These are phyloP conservation scores for Lasiosphaeria hispida DNA, from an alignment of 495 filamentous ascomycete species.

Conservation along the genomic window DNA sequence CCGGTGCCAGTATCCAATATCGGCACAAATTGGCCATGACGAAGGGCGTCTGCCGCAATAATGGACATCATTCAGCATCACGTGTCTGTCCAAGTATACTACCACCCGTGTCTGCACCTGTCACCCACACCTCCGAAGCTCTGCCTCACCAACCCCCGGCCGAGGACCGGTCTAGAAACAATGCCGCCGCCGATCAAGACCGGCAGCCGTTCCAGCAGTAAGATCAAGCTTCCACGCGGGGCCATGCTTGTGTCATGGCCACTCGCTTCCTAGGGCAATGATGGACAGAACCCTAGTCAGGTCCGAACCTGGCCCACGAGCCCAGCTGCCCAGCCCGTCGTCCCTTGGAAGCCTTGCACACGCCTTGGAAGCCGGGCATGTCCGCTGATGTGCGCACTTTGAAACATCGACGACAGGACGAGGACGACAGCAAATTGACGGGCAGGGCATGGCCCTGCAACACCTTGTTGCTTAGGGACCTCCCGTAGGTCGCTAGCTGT, in stretches of 20 bases:
- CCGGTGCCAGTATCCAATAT: neutral
- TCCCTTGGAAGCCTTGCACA: neutral
- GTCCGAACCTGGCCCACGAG: constrained; percentile 14
- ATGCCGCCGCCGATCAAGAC: constrained; percentile 1
- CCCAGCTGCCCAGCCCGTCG: neutral
- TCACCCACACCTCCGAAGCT: no score
- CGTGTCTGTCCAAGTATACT: no score
- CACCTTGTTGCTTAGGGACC: no score
- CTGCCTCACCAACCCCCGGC: neutral
- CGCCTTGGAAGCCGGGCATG: neutral
- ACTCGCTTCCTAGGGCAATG: constrained; percentile 22
- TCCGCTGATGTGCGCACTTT: neutral
- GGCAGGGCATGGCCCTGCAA: no score
- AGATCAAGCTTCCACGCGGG: constrained; percentile 8
- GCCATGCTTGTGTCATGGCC: constrained; percentile 13
- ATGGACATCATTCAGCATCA: no score
- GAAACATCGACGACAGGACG: no score
- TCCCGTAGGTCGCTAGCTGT: no score
- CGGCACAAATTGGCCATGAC: neutral
- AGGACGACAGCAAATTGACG: no score
- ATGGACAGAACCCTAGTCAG: constrained; percentile 19
- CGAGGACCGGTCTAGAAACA: neutral
- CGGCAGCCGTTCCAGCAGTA: neutral
- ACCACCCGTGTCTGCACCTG: no score
- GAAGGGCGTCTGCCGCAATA: no score